phyloP scores from a whole-genome alignment of 2,329 filamentous ascomycete species.

The Dothideomycetidae sp. region DNA sequence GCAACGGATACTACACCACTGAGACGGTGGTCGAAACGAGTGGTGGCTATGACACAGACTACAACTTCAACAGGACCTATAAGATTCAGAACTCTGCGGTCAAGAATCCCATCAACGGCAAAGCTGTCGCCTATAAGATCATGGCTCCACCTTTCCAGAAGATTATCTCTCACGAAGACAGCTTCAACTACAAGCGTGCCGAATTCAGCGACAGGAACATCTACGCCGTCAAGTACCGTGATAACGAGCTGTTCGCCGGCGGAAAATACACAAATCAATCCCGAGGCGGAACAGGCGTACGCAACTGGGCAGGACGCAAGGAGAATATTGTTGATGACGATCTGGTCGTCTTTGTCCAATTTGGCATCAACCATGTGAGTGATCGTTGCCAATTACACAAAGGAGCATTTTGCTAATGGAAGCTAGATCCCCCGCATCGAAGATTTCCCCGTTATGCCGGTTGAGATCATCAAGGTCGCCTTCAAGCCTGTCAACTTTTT shows the following conservation, averaged over 20 bases:
- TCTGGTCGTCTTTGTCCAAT: constrained; percentile 43
- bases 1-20: constrained; percentile 33
- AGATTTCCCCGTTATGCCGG: constrained; percentile 47
- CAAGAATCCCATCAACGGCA: constrained; percentile 33
- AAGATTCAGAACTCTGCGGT: constrained; percentile 34
- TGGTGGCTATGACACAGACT: constrained; percentile 36
- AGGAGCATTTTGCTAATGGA: constrained; percentile 4
- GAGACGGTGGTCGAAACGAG: constrained; percentile 36
- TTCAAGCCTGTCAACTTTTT: constrained; percentile 48
- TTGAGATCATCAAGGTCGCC: constrained; percentile 42
- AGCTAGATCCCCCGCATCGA: constrained; percentile 35
- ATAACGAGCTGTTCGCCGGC: constrained; percentile 45
- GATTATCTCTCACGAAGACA: constrained; percentile 38
- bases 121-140: constrained; percentile 38
- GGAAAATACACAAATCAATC: constrained; percentile 49
- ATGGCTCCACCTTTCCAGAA: constrained; percentile 36
- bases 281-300: constrained; percentile 34
- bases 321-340: constrained; percentile 42
- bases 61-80: constrained; percentile 31
- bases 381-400: not conserved
- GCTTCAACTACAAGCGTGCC: constrained; percentile 42
- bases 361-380: constrained; percentile 40
- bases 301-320: constrained; percentile 36
- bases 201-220: constrained; percentile 45
- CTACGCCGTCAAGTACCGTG: constrained; percentile 43